phyloP scores from a whole-genome alignment of 1,284 basidiomycete species.

The Sanghuangporus baumii region DNA sequence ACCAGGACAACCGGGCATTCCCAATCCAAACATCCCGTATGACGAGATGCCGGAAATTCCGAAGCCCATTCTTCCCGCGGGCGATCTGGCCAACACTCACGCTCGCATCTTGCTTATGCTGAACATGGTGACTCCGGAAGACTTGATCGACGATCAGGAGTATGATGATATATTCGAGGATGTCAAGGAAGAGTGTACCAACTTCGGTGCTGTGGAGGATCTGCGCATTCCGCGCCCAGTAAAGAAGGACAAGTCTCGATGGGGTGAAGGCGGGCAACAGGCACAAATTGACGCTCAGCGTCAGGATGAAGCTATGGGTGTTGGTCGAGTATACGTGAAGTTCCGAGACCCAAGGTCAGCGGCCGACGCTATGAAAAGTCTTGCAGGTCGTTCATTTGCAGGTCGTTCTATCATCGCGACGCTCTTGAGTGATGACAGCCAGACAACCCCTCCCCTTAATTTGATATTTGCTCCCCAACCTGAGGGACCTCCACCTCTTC shows the following conservation, averaged over 20 bases:
- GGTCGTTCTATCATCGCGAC: slow-evolving; percentile 87
- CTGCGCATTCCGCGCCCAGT: slow-evolving; percentile 85
- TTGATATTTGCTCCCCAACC: slow-evolving; percentile 78
- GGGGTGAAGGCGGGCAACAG: slow-evolving; percentile 64
- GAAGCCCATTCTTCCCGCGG: slow-evolving; percentile 79
- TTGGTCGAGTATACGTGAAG: slow-evolving; percentile 92
- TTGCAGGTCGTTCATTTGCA: slow-evolving; percentile 90
- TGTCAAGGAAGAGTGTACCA: slow-evolving; percentile 87
- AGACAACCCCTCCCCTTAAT: slow-evolving; percentile 72
- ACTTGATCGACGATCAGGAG: slow-evolving; percentile 87
- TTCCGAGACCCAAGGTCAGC: slow-evolving; percentile 62
- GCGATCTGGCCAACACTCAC: slow-evolving; percentile 50
- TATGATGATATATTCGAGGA: slow-evolving; percentile 95
- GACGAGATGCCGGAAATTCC: slow-evolving; percentile 73
- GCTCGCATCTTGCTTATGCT: slow-evolving; percentile 92
- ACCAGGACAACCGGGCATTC: slow-evolving; percentile 57
- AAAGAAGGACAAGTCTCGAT: slow-evolving; percentile 79
- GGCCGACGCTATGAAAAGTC: slow-evolving; percentile 66
- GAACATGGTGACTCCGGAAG: slow-evolving; percentile 97
- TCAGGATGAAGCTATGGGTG: slow-evolving; percentile 82
- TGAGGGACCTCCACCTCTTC: slow-evolving; percentile 68
- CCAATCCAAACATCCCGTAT: slow-evolving; percentile 49
- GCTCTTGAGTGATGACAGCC: slow-evolving; percentile 71
- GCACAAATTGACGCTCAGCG: slow-evolving; percentile 61
- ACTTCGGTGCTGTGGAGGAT: slow-evolving; percentile 80